Conservation (phyloP, 2,329 filamentous ascomycete genomes). For the Fusarium pseudoanthophilum region DNA sequence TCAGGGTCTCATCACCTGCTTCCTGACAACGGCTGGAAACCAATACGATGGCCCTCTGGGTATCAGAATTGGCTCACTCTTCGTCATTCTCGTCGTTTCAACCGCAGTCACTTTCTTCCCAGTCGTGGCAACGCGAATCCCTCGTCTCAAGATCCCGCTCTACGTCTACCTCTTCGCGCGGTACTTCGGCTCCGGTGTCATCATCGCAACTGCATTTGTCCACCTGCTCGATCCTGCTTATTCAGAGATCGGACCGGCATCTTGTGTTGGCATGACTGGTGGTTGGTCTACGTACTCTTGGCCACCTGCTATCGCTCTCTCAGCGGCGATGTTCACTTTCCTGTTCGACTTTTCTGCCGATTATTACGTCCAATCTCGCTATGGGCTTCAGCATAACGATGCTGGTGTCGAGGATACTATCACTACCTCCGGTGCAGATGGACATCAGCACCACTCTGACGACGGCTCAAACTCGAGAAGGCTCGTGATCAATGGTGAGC, state of each 20-base stretch:
- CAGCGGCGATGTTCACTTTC: background rate
- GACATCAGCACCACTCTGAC: background rate
- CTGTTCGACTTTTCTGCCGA: background rate
- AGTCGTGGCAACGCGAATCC: background rate
- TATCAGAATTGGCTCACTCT: background rate
- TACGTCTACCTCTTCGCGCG: background rate
- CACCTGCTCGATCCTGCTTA: background rate
- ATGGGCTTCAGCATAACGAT: background rate
- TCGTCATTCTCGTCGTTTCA: background rate
- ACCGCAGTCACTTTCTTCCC: background rate
- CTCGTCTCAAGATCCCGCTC: background rate
- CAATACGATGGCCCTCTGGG: background rate
- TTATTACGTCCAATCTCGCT: background rate
- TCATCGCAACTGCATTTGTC: background rate
- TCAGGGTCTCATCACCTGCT: background rate
- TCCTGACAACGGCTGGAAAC: background rate
- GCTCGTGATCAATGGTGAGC: background rate
- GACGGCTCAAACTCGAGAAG: background rate
- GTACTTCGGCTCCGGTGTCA: background rate
- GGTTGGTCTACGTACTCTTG: background rate
- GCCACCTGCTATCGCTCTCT: background rate
- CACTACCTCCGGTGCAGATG: background rate
- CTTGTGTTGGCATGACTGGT: background rate
- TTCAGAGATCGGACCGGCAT: background rate
- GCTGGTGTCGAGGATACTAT: background rate